phyloP scores from a whole-genome alignment of 176 grass and related monocot genomes.

The Paspalum notatum region DNA sequence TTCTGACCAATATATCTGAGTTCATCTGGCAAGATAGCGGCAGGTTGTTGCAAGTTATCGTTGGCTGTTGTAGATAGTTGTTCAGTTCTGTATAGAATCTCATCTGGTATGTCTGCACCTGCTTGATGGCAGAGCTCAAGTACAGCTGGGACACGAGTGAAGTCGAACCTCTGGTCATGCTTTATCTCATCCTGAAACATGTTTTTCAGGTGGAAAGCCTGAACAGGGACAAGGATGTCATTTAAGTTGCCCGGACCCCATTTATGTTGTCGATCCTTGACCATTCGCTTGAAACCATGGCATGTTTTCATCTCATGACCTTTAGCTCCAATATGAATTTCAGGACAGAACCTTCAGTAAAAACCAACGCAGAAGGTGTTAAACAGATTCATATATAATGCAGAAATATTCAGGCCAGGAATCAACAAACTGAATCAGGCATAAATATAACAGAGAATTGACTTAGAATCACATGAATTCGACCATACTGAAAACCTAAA shows the following conservation, averaged over 20 bases:
- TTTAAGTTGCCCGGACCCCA: slow-evolving; percentile 66
- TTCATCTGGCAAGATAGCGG: slow-evolving; percentile 33
- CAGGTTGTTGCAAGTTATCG: slow-evolving; percentile 20
- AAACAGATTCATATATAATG: slow-evolving; percentile 12
- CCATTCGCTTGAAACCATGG: slow-evolving; percentile 64
- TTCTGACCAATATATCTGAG: slow-evolving; percentile 60
- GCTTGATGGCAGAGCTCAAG: slow-evolving; percentile 88
- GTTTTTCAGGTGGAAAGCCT: slow-evolving; percentile 65
- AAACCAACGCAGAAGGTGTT: slow-evolving; percentile 22
- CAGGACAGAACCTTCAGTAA: slow-evolving; percentile 76
- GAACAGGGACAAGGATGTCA: slow-evolving; percentile 71
- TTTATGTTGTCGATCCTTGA: slow-evolving; percentile 59
- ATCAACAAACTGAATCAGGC: slow-evolving; percentile 29
- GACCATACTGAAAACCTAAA: background rate
- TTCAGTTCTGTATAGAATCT: slow-evolving; percentile 22
- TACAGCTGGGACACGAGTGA: slow-evolving; percentile 64
- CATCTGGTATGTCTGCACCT: slow-evolving; percentile 63
- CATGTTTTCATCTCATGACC: slow-evolving; percentile 80
- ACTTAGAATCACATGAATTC: background rate
- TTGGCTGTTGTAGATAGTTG: background rate
- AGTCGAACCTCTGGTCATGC: slow-evolving; percentile 87
- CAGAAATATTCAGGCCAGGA: background rate
- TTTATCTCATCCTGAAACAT: slow-evolving; percentile 78
- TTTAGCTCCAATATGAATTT: slow-evolving; percentile 63
- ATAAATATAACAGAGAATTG: slow-evolving; percentile 2